These are phyloP conservation scores for Lichtheimia corymbifera DNA, from an alignment of 371 early-diverging fungal genomes.

Conservation along the genomic window DNA sequence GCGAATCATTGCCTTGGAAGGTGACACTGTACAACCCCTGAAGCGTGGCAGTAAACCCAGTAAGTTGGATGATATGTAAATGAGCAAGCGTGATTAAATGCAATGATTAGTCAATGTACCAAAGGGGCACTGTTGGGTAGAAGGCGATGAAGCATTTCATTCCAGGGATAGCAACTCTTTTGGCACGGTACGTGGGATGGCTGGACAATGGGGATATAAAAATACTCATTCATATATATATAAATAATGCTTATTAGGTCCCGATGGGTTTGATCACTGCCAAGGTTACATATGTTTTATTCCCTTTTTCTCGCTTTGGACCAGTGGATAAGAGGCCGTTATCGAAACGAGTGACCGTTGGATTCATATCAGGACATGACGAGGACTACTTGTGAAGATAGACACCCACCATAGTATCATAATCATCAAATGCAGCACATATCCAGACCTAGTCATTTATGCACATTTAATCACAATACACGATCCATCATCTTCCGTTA, in stretches of 20 bases:
- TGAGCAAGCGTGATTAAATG: not conserved
- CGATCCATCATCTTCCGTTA: too few species aligned
- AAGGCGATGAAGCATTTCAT: constrained; percentile 87
- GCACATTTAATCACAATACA: too few species aligned
- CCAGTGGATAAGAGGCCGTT: constrained; percentile 40
- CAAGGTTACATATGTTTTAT: constrained; percentile 61
- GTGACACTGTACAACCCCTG: constrained; percentile 78
- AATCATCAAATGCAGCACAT: too few species aligned
- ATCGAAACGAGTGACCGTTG: constrained; percentile 28
- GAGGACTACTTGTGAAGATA: constrained; percentile 22
- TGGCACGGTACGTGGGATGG: constrained; percentile 69
- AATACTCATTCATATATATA: not conserved
- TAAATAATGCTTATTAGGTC: constrained; percentile 32
- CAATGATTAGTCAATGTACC: constrained; percentile 64
- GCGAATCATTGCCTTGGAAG: constrained; percentile 83
- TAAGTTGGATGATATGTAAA: not conserved
- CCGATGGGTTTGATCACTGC: constrained; percentile 72
- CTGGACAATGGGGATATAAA: not conserved
- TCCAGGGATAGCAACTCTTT: constrained; percentile 85
- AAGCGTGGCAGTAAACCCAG: constrained; percentile 24
- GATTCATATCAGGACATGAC: constrained; percentile 21
- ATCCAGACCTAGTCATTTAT: too few species aligned
- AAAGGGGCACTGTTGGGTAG: constrained; percentile 90
- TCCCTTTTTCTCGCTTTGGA: constrained; percentile 73
- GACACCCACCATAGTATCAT: too few species aligned